Evolutionary conservation across 202 grass and related monocot species (phyloP), one percentile per base, ranked within the genome.

Genomic region (Musa balbisiana): DNA sequence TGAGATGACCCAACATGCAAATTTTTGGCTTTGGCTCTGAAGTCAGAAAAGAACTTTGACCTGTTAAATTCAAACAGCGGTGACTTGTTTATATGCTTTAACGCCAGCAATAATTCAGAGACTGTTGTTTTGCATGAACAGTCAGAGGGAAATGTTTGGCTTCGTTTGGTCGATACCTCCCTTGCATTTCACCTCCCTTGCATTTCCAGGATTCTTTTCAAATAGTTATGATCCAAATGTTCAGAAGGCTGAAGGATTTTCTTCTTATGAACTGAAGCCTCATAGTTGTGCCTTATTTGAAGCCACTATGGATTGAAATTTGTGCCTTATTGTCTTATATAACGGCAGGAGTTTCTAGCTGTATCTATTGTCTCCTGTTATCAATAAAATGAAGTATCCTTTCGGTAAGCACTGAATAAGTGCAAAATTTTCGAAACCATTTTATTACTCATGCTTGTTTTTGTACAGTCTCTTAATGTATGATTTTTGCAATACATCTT

Each of bases 131-230:
- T 92, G 74, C 87, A 84, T 53, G 79, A 72, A 70, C 79, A 83
- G 58, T 63, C 84, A 74, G 86, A 98, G 76, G 86, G 87, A 72
- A 85, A 62, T 3, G 13, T 84, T 25, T 98, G 94, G 94, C 24
- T 89, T 20, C 53, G 87, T 24, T 86, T 98, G 87, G 88, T 98
- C 24, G 94, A 98, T 89, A 98, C 94, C 78, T 84, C 86, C 93
- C 94, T 98, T 82, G 33, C 88, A 20, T 89, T 89, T 84, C 94
- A n/a, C n/a, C n/a, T n/a, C n/a, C 59, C 91, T 98, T 82, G 33
- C 88, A 21, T 89, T 89, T 84, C 94, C 94, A 58, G 79, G 83
- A 26, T 98, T 98, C 82, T 94, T 98, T 76, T 83, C 79, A 55
- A 82, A 23, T 21, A 72, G 64, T 56, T 84, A 63, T 81, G 72